Percentiles rank a stretch among this genome's conserved stretches.
phyloP scores from a whole-genome alignment of 2,329 filamentous ascomycete species.

The Arthrobotrys iridis region DNA sequence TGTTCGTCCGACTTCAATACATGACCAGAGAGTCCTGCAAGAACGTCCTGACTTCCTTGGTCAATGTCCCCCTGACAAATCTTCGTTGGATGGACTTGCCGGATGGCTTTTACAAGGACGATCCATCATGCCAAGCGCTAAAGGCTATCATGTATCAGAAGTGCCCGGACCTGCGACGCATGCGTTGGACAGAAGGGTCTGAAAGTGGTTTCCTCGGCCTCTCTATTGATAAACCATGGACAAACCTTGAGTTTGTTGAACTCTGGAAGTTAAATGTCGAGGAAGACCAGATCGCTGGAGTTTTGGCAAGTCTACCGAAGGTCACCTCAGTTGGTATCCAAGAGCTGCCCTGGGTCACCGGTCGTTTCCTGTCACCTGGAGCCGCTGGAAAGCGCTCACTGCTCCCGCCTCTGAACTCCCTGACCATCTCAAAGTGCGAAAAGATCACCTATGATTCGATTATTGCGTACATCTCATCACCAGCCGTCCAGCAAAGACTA shows the following conservation, averaged over 20 bases:
- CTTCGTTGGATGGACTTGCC: slow-evolving; percentile 90
- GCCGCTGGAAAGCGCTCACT: slow-evolving; percentile 70
- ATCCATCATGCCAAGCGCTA: slow-evolving; percentile 76
- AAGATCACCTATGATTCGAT: slow-evolving; percentile 78
- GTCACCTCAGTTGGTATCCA: slow-evolving; percentile 80
- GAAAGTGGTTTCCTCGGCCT: slow-evolving; percentile 80
- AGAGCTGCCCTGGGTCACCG: slow-evolving; percentile 75
- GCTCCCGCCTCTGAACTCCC: slow-evolving; percentile 77
- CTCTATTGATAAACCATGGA: slow-evolving; percentile 73
- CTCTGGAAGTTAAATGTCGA: slow-evolving; percentile 75
- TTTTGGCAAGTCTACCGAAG: slow-evolving; percentile 73
- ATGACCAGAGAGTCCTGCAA: slow-evolving; percentile 92
- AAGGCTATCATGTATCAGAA: slow-evolving; percentile 84
- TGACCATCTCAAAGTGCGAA: slow-evolving; percentile 77
- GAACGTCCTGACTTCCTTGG: slow-evolving; percentile 82
- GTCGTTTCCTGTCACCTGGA: slow-evolving; percentile 76
- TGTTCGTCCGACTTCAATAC: slow-evolving; percentile 88
- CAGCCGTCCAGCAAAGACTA: slow-evolving; percentile 69
- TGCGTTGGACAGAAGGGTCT: slow-evolving; percentile 81
- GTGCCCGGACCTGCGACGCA: slow-evolving; percentile 85
- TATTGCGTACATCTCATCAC: slow-evolving; percentile 72
- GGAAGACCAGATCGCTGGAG: slow-evolving; percentile 74
- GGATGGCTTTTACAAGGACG: slow-evolving; percentile 85
- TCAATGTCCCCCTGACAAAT: slow-evolving; percentile 80
- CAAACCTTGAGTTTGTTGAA: slow-evolving; percentile 77